Percentiles rank a stretch among this genome's conserved stretches.
phyloP scores from a whole-genome alignment of 306 rosid genomes.

The Arachis stenosperma region DNA sequence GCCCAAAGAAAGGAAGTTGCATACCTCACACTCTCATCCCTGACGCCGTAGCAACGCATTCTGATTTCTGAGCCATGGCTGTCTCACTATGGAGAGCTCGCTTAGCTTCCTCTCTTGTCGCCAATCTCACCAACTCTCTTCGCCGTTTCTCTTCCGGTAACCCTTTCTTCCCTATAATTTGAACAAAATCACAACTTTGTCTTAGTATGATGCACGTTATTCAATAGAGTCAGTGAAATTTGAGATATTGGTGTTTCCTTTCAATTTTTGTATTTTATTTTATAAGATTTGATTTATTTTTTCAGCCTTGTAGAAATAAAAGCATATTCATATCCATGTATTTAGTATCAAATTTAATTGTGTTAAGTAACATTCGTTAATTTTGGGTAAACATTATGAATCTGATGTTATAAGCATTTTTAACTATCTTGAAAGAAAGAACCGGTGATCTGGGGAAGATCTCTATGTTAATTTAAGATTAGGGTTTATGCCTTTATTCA shows the following conservation, averaged over 20 bases:
- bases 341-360: neutral
- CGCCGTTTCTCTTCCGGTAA: slow-evolving; percentile 39
- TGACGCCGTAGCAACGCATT: no score
- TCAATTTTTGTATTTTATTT: neutral
- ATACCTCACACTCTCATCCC: no score
- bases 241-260: slow-evolving; percentile 4
- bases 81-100: slow-evolving; percentile 29
- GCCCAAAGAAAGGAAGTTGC: no score
- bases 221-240: neutral
- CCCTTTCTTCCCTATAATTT: neutral
- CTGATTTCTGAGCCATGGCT: slow-evolving; percentile 18
- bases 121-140: slow-evolving; percentile 26
- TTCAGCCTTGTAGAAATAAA: neutral
- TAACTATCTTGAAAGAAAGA: neutral
- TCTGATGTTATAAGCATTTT: neutral
- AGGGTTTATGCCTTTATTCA: no score
- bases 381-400: neutral
- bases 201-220: neutral
- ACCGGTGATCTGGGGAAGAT: neutral
- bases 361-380: neutral
- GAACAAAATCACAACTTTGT: neutral
- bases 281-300: neutral
- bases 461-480: no score
- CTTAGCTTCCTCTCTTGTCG: slow-evolving; percentile 3
- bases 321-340: neutral